These are phyloP conservation scores for Solanum lignicaule DNA, from an alignment of 257 asterid genomes.

Conservation along the genomic window DNA sequence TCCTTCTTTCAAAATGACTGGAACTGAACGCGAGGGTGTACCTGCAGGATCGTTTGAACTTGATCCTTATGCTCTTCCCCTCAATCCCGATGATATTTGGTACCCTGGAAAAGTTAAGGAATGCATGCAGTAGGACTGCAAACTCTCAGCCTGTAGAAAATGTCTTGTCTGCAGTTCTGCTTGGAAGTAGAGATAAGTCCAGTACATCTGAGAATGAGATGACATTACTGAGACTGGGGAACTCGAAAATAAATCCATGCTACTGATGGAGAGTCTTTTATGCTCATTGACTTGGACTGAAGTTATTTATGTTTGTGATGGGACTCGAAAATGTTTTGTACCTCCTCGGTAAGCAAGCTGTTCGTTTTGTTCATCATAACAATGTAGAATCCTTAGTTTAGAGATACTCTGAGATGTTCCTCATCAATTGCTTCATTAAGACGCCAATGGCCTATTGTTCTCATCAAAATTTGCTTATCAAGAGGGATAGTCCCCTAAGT, in stretches of 20 bases:
- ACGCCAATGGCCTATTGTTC: too few relatives aligned
- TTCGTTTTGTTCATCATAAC: too few relatives aligned
- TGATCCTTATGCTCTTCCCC: slow-evolving; percentile 66
- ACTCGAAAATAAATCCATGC: too few relatives aligned
- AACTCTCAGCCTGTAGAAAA: slow-evolving; percentile 6
- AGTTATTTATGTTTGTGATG: not conserved
- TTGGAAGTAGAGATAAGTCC: not conserved
- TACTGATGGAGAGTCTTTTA: too few relatives aligned
- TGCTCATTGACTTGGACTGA: not conserved
- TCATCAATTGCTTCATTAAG: too few relatives aligned
- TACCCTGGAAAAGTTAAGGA: slow-evolving; percentile 23
- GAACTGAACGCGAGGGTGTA: slow-evolving; percentile 50
- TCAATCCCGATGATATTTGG: slow-evolving; percentile 28
- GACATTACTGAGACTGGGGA: slow-evolving; percentile 1
- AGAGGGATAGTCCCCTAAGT: too few relatives aligned
- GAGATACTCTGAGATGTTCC: too few relatives aligned
- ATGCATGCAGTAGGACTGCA: not conserved
- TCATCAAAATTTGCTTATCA: too few relatives aligned
- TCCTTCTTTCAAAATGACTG: slow-evolving; percentile 38
- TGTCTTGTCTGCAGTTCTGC: not conserved
- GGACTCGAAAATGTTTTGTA: not conserved
- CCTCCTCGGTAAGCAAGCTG: not conserved
- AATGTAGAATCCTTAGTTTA: too few relatives aligned
- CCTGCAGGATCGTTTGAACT: slow-evolving; percentile 71
- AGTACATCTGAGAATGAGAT: too few relatives aligned